These are phyloP conservation scores for Crotalaria pallida DNA, from an alignment of 306 rosid species.

Conservation along the genomic window DNA sequence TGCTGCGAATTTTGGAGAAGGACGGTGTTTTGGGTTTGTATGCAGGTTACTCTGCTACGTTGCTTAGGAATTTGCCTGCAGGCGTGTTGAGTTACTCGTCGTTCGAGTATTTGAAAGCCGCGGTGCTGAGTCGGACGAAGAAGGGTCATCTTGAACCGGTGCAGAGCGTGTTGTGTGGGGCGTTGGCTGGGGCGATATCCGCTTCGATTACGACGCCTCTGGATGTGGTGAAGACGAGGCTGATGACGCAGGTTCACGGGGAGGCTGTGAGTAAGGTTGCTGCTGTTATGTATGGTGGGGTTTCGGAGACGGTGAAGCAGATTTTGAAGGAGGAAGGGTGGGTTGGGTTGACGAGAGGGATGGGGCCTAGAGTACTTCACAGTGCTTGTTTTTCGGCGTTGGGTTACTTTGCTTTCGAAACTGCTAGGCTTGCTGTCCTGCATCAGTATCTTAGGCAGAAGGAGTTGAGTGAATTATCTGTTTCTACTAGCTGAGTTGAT, in stretches of 20 bases:
- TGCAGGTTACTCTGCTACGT: slow-evolving; percentile 75
- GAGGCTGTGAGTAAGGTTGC: slow-evolving; percentile 48
- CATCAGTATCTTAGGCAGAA: slow-evolving; percentile 48
- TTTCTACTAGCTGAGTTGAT: slow-evolving; percentile 34
- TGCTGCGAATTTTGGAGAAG: slow-evolving; percentile 50
- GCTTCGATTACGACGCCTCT: slow-evolving; percentile 86
- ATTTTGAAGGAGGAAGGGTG: slow-evolving; percentile 78
- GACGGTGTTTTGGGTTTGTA: slow-evolving; percentile 80
- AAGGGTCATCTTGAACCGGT: slow-evolving; percentile 49
- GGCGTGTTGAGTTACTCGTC: slow-evolving; percentile 89
- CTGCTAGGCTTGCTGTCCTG: slow-evolving; percentile 69
- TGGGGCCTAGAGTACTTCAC: slow-evolving; percentile 92
- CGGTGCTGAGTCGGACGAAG: slow-evolving; percentile 39
- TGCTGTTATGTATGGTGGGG: slow-evolving; percentile 55
- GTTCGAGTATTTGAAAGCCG: slow-evolving; percentile 76
- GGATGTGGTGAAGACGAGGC: slow-evolving; percentile 86
- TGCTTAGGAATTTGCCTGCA: slow-evolving; percentile 75
- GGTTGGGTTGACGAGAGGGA: slow-evolving; percentile 77
- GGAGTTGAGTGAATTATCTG: slow-evolving; percentile 36
- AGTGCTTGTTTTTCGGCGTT: slow-evolving; percentile 88
- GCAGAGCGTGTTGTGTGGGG: slow-evolving; percentile 86
- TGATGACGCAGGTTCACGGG: slow-evolving; percentile 76
- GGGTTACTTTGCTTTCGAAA: slow-evolving; percentile 93
- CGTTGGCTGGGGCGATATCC: slow-evolving; percentile 84
- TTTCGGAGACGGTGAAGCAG: slow-evolving; percentile 49